Percentiles rank a stretch among this genome's conserved stretches.
phyloP scores from a whole-genome alignment of 768 basidiomycete genomes.

The Tricholoma terreum region DNA sequence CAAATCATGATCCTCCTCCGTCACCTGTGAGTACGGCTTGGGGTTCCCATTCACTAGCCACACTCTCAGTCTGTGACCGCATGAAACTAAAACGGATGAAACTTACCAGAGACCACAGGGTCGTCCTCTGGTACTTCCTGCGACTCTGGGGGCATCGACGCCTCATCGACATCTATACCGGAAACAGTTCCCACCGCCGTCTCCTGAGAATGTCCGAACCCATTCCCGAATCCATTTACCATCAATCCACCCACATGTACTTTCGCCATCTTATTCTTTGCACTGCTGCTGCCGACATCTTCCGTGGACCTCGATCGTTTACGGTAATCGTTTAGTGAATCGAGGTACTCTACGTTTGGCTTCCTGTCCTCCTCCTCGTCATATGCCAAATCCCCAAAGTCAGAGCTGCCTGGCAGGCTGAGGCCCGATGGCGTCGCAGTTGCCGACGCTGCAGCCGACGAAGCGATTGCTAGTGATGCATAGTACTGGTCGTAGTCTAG shows the following conservation, averaged over 20 bases:
- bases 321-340: conserved; percentile 67
- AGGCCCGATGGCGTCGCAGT: conserved; percentile 59
- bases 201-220: conserved; percentile 16
- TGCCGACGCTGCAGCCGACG: conserved; percentile 50
- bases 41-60: conserved; percentile 68
- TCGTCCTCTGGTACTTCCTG: conserved; percentile 39
- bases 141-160: conserved; percentile 3
- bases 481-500: conserved; percentile 83
- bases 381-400: conserved; percentile 48
- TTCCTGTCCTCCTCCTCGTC: conserved; percentile 73
- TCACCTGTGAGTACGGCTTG: conserved; percentile 75
- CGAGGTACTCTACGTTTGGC: conserved; percentile 61
- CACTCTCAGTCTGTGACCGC: background rate
- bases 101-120: conserved; percentile 66
- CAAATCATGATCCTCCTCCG: conserved; percentile 87
- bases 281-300: conserved; percentile 40
- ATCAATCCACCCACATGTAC: conserved; percentile 30
- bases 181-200: conserved; percentile 7
- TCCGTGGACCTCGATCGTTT: conserved; percentile 72
- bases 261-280: conserved; percentile 39
- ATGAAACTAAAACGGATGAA: background rate
- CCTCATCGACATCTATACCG: conserved; percentile 16
- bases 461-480: conserved; percentile 66
- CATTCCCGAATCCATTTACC: conserved; percentile 21
- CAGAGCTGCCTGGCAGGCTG: conserved; percentile 42